A percentile compares a stretch with the other conserved stretches of the same genome.
phyloP scores from a whole-genome alignment of 2,329 filamentous ascomycete genomes.

The Aspergillus terreus region DNA sequence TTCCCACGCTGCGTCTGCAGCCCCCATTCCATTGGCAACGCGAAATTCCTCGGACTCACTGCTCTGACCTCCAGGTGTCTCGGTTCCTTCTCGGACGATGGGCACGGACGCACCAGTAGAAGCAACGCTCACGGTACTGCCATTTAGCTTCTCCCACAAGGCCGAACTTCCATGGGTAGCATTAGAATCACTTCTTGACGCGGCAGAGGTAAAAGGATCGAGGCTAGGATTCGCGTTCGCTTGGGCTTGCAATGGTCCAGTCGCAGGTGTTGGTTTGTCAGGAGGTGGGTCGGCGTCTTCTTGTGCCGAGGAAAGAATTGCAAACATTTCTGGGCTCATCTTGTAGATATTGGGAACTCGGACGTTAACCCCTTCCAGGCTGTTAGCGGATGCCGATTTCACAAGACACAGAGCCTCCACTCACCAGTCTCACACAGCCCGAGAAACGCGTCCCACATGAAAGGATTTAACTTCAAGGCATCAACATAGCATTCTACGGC shows the following conservation, averaged over 20 bases:
- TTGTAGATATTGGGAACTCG: slow-evolving; percentile 85
- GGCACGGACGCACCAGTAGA: slow-evolving; percentile 25
- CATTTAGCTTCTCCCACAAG: slow-evolving; percentile 48
- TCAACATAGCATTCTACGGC: slow-evolving; percentile 86
- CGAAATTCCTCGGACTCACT: slow-evolving; percentile 41
- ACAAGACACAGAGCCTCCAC: slow-evolving; percentile 7
- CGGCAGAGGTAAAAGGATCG: slow-evolving; percentile 42
- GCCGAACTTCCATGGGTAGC: slow-evolving; percentile 40
- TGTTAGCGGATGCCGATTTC: slow-evolving; percentile 3
- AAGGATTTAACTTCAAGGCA: slow-evolving; percentile 82
- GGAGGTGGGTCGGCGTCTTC: slow-evolving; percentile 26
- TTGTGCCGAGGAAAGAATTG: slow-evolving; percentile 40
- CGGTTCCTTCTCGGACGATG: slow-evolving; percentile 53
- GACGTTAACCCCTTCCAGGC: slow-evolving; percentile 66
- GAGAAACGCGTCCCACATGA: slow-evolving; percentile 97
- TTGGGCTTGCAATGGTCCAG: slow-evolving; percentile 34
- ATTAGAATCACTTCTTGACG: slow-evolving; percentile 31
- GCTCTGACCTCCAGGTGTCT: slow-evolving; percentile 58
- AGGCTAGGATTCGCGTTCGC: slow-evolving; percentile 32
- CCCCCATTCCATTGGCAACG: slow-evolving; percentile 26
- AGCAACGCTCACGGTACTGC: slow-evolving; percentile 41
- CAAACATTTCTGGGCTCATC: slow-evolving; percentile 61
- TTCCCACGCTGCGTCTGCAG: slow-evolving; percentile 36
- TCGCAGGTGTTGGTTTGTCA: slow-evolving; percentile 31
- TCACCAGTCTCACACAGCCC: slow-evolving; percentile 74